Base-by-base conservation (phyloP, 2,329 filamentous ascomycete genomes). In the Sordariomycetes sp. region DNA sequence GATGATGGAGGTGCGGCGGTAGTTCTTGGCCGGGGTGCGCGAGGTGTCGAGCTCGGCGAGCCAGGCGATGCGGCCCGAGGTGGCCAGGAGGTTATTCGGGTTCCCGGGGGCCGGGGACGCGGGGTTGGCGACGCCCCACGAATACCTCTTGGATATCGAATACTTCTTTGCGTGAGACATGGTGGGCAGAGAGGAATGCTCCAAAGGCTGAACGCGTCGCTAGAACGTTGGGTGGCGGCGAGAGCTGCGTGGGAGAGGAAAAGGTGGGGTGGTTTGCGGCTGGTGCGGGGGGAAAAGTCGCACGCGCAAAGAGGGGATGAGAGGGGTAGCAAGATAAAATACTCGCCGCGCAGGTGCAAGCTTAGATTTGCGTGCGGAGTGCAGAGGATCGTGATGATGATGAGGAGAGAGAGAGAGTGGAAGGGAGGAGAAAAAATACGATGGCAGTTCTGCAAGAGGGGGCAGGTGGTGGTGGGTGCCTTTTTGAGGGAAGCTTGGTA, bases 1-100 rank as follows among this genome's bases (percentile, higher is more conserved):
- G 76, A 99, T 97, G 79, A 99, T 99, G 71, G 92, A 96, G 63
- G 93, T 96, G 66, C 94, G 88, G 70, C 94, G 90, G 77, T 94
- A 95, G 80, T 95, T 92, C 76, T 87, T 89, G 68, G 87, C 82
- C 59, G 93, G 92, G 67, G 83, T 80, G 78, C 88, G 91, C 71
- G 94, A 89, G 64, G 93, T 97, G 79, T 97, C 87, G 71, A 99
- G 89, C 62, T 75, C 74, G 62, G 82, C 77, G 62, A 86, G 77
- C 83, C 83, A 87, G 69, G 80, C 78, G 65, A 87, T 82, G 73
- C 61, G 50, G 40, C 57, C 57, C 2, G 46, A 20, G 7, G 55
- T 57, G n/a, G 55, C 55, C 32, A 57, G 55, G n/a, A 57, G 55
- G 48, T 28, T 57, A 48, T 40, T 57, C n/a, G 55, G 34, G 55